Percentiles rank a stretch among this genome's conserved stretches.
These are phyloP conservation scores for Aspergillus fischeri DNA, from an alignment of 2,329 filamentous ascomycete species.

Conservation along the genomic window DNA sequence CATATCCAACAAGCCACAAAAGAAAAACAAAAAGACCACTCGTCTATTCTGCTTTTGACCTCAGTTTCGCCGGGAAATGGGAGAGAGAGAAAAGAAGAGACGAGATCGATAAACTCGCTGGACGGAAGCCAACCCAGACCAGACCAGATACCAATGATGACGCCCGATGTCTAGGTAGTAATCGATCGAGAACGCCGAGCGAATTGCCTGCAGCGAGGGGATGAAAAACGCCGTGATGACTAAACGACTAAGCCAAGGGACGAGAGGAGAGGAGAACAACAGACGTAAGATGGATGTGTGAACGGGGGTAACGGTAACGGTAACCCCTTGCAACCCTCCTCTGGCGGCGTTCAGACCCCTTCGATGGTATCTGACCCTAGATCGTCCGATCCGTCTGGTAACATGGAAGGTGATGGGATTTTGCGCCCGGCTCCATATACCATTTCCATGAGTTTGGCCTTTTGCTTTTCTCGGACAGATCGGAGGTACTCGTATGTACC, in stretches of 20 bases:
- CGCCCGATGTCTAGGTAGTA: background rate
- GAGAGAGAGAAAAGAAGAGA: background rate
- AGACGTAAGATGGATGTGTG: background rate
- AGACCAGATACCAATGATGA: background rate
- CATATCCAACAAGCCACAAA: background rate
- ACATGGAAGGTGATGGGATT: conserved; percentile 20
- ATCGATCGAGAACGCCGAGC: background rate
- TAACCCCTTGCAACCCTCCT: background rate
- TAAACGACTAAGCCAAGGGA: background rate
- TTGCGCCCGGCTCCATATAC: conserved; percentile 57
- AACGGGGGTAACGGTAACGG: background rate
- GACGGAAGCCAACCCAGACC: background rate
- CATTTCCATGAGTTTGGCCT: conserved; percentile 76
- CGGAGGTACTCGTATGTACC: conserved; percentile 76
- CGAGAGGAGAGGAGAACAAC: background rate
- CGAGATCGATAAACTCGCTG: background rate
- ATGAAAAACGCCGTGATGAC: background rate
- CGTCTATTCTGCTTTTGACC: background rate
- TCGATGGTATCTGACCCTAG: conserved; percentile 12
- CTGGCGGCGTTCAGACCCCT: conserved; percentile 7
- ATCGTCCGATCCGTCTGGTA: conserved; percentile 20
- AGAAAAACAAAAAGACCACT: background rate
- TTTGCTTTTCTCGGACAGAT: conserved; percentile 71
- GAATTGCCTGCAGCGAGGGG: background rate
- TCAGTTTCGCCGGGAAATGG: background rate